These are phyloP conservation scores for Trichoderma parareesei DNA, from an alignment of 495 filamentous ascomycete genomes.

Conservation along the genomic window DNA sequence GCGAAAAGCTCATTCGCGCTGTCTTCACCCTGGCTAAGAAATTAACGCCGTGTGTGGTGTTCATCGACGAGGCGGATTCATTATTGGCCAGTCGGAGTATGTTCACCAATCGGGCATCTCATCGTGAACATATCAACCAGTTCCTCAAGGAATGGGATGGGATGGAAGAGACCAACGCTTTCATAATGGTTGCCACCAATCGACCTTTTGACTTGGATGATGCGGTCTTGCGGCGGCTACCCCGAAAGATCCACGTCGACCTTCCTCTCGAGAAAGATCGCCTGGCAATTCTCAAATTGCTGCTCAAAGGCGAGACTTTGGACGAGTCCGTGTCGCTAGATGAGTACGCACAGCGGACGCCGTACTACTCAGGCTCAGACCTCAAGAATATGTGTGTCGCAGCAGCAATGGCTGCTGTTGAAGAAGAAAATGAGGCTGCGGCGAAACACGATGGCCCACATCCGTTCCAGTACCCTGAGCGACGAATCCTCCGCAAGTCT, in stretches of 20 bases:
- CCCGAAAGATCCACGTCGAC: constrained; percentile 78
- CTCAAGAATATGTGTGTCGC: constrained; percentile 90
- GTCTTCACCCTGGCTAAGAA: constrained; percentile 89
- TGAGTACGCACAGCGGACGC: constrained; percentile 64
- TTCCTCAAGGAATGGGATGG: constrained; percentile 98
- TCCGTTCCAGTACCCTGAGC: constrained; percentile 54
- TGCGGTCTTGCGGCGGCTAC: constrained; percentile 78
- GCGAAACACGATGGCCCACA: constrained; percentile 39
- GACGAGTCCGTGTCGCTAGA: constrained; percentile 60
- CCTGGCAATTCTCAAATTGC: constrained; percentile 71
- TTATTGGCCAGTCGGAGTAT: constrained; percentile 69
- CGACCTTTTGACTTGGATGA: constrained; percentile 93
- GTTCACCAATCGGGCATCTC: constrained; percentile 46
- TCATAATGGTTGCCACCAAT: constrained; percentile 99
- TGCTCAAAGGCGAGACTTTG: constrained; percentile 69
- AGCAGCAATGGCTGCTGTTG: constrained; percentile 80
- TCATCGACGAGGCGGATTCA: constrained; percentile 95
- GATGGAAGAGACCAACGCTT: constrained; percentile 74
- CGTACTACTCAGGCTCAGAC: constrained; percentile 94
- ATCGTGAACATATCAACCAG: constrained; percentile 93
- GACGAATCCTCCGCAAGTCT: constrained; percentile 51
- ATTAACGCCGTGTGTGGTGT: constrained; percentile 86
- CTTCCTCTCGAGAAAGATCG: constrained; percentile 73
- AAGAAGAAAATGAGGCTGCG: constrained; percentile 55
- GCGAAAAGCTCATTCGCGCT: constrained; percentile 92